Percentiles rank a stretch among this genome's conserved stretches.
These are phyloP conservation scores for Colletotrichum lini DNA, from an alignment of 2,329 filamentous ascomycete species.

Conservation along the genomic window DNA sequence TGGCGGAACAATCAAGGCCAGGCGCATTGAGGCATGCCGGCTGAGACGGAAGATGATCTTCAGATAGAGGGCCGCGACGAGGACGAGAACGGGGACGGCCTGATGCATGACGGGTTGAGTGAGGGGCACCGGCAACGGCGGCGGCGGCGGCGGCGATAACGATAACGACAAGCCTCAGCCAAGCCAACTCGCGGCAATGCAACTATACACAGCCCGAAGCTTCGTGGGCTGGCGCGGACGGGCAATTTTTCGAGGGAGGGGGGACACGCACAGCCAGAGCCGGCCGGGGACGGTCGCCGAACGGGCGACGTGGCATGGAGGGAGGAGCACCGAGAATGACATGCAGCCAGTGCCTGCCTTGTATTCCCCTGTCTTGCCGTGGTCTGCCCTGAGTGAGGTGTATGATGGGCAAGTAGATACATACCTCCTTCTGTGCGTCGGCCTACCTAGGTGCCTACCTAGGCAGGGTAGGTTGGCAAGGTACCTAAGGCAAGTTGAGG, in stretches of 20 bases:
- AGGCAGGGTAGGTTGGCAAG: too few relatives aligned
- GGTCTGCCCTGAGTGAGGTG: neutral
- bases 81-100: neutral
- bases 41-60: neutral
- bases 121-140: neutral
- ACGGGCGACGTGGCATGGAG: slow-evolving; percentile 13
- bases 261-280: neutral
- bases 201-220: slow-evolving; percentile 13
- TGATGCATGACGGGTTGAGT: neutral
- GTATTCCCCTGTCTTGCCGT: neutral
- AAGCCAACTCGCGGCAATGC: slow-evolving; percentile 9
- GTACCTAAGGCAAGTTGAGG: too few relatives aligned
- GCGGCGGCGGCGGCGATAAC: slow-evolving; percentile 10
- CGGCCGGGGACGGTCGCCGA: neutral
- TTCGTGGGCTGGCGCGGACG: neutral
- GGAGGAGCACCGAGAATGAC: slow-evolving; percentile 7
- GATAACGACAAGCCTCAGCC: neutral
- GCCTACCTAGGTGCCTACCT: too few relatives aligned
- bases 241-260: neutral
- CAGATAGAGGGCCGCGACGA: neutral
- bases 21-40: neutral
- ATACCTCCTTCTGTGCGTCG: too few relatives aligned
- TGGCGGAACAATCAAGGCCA: neutral
- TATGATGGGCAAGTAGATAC: too few relatives aligned
- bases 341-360: slow-evolving; percentile 8